These are phyloP conservation scores for Primulina huaijiensis DNA, from an alignment of 257 asterid genomes.

Conservation along the genomic window DNA sequence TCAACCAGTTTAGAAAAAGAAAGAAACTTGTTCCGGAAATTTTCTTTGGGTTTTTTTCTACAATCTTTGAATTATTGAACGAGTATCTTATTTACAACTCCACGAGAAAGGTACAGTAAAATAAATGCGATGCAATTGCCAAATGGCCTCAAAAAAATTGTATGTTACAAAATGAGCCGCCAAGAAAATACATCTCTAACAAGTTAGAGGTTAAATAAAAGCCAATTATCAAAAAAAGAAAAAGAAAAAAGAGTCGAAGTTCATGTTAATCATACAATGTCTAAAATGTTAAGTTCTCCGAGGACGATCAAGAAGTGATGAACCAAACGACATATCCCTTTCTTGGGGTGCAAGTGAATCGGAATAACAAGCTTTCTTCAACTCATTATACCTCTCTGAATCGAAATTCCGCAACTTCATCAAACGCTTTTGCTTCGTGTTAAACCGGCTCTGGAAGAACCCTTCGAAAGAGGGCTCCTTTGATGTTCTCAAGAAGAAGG, in stretches of 20 bases:
- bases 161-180: not conserved
- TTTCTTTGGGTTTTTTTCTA: no score
- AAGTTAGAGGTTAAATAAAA: no score
- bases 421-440: constrained; percentile 54
- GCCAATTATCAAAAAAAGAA: no score
- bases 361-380: constrained; percentile 46
- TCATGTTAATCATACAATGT: not conserved
- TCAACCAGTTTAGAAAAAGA: no score
- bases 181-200: not conserved
- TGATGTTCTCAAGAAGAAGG: constrained; percentile 67
- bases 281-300: not conserved
- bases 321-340: constrained; percentile 17
- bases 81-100: no score
- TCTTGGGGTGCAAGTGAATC: constrained; percentile 1
- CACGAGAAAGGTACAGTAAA: no score
- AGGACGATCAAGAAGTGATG: constrained; percentile 15
- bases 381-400: constrained; percentile 49
- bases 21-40: no score
- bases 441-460: constrained; percentile 64
- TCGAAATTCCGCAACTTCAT: constrained; percentile 57
- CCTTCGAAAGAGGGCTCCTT: constrained; percentile 85
- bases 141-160: no score
- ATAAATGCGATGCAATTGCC: no score
- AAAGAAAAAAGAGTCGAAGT: no score
- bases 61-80: no score